phyloP scores from a whole-genome alignment of 1,284 basidiomycete genomes.

The Singerocomus rubriflavus region DNA sequence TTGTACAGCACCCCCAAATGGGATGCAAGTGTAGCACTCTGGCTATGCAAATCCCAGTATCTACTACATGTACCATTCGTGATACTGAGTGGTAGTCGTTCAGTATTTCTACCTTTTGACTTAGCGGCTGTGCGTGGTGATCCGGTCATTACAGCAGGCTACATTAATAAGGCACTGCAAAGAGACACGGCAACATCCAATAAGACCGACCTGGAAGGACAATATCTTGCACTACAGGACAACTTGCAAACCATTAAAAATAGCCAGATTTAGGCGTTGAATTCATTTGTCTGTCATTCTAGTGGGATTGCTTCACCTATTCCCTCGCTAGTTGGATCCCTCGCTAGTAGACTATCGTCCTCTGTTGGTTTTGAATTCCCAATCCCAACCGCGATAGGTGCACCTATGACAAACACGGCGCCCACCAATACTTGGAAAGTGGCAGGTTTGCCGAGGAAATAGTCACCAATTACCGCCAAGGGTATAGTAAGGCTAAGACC shows the following conservation, averaged over 20 bases:
- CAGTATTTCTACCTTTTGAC: no score
- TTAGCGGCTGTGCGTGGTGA: no score
- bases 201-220: no score
- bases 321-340: conserved; percentile 5
- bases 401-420: conserved; percentile 62
- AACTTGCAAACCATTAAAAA: not conserved
- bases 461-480: conserved; percentile 80
- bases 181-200: no score
- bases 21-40: no score
- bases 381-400: conserved; percentile 66
- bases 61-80: no score
- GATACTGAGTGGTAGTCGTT: no score
- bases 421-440: conserved; percentile 59
- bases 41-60: no score
- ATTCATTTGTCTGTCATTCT: conserved; percentile 7
- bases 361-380: conserved; percentile 43
- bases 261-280: conserved; percentile 2
- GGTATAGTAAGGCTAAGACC: conserved; percentile 96
- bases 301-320: conserved; percentile 6
- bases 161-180: no score
- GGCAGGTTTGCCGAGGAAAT: conserved; percentile 58
- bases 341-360: conserved; percentile 3
- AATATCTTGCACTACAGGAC: no score
- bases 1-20: no score
- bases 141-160: no score